Percentiles rank a stretch among this genome's conserved stretches.
phyloP scores from a whole-genome alignment of 768 basidiomycete species.

The Artomyces pyxidatus region DNA sequence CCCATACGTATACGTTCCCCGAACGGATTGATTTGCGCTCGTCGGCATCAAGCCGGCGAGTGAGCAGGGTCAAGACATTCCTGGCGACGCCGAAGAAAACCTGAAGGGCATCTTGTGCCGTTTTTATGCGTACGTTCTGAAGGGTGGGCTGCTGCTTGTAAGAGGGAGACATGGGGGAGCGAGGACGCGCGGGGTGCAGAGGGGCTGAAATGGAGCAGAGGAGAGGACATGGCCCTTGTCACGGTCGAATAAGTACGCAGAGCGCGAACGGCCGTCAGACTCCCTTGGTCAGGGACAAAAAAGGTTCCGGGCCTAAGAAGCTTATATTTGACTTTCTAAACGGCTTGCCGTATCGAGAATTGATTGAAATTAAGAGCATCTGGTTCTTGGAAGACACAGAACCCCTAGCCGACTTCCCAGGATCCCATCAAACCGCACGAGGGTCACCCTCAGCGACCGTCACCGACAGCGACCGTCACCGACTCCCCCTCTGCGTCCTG shows the following conservation, averaged over 20 bases:
- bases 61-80: constrained; percentile 61
- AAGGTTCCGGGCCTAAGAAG: constrained; percentile 17
- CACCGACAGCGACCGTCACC: too few species aligned
- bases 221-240: constrained; percentile 7
- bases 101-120: constrained; percentile 70
- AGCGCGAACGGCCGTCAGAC: background rate
- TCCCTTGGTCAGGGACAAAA: constrained; percentile 16
- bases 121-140: constrained; percentile 64
- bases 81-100: constrained; percentile 68
- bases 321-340: constrained; percentile 19
- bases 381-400: constrained; percentile 12
- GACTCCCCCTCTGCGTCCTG: background rate
- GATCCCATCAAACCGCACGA: too few species aligned
- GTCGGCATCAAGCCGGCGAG: constrained; percentile 68
- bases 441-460: too few species aligned
- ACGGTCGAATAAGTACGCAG: background rate
- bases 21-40: constrained; percentile 49
- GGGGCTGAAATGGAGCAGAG: constrained; percentile 14
- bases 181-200: constrained; percentile 16
- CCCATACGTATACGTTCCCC: constrained; percentile 51
- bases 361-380: constrained; percentile 17
- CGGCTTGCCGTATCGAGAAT: constrained; percentile 14
- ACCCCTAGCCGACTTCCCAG: constrained; percentile 6
- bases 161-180: constrained; percentile 12
- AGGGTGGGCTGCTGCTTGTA: constrained; percentile 69